Percentiles rank a stretch among this genome's conserved stretches.
Evolutionary conservation across 2,329 filamentous ascomycete species (phyloP).

Genomic region (Penicillium sp.): DNA sequence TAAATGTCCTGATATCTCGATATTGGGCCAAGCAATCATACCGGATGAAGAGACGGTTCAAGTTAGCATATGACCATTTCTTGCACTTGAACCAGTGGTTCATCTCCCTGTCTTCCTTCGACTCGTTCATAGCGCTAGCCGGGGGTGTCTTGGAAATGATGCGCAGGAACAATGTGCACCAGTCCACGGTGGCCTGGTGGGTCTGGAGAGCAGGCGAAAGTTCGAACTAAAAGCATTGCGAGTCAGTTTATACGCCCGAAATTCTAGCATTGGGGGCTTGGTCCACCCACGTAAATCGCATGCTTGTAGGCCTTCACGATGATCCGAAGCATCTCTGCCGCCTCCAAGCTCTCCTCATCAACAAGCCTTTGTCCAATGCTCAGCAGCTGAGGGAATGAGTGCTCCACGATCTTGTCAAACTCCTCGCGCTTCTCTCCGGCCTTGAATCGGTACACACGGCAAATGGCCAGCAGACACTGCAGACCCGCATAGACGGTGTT

Average conservation of each 20-base stretch:
- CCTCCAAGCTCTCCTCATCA: slow-evolving; percentile 87
- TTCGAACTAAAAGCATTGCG: slow-evolving; percentile 66
- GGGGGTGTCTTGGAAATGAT: slow-evolving; percentile 85
- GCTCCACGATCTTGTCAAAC: slow-evolving; percentile 91
- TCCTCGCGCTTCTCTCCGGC: slow-evolving; percentile 74
- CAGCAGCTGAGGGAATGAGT: slow-evolving; percentile 84
- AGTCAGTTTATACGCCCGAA: slow-evolving; percentile 29
- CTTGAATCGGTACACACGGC: slow-evolving; percentile 94
- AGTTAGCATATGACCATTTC: slow-evolving; percentile 98
- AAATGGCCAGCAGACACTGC: slow-evolving; percentile 91
- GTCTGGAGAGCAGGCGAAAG: slow-evolving; percentile 75
- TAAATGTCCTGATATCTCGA: not conserved
- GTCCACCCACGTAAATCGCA: slow-evolving; percentile 78
- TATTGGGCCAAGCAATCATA: slow-evolving; percentile 42
- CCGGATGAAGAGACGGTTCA: slow-evolving; percentile 94
- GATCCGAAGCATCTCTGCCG: slow-evolving; percentile 92
- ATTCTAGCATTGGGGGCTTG: not conserved
- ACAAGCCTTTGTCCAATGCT: slow-evolving; percentile 85
- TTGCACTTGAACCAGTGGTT: slow-evolving; percentile 99
- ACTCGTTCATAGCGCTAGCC: slow-evolving; percentile 73
- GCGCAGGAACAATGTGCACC: slow-evolving; percentile 92
- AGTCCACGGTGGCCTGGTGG: slow-evolving; percentile 82
- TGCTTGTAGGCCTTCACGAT: slow-evolving; percentile 98
- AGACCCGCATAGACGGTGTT: slow-evolving; percentile 87
- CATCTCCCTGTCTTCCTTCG: slow-evolving; percentile 79